phyloP scores from a whole-genome alignment of 345 rosid genomes.

The Citrus glauca region DNA sequence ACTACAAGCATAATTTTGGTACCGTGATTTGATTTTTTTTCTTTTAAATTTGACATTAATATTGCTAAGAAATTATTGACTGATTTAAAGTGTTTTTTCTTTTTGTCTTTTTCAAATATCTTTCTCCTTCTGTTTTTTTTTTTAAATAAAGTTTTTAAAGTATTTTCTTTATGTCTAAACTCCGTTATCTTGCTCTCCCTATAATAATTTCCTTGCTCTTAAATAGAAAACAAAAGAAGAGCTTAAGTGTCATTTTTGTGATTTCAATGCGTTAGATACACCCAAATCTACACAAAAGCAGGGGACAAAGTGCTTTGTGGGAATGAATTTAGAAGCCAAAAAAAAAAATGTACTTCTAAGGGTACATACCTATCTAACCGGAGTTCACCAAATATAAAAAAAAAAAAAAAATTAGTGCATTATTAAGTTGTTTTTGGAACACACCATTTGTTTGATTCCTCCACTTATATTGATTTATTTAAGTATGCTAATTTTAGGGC shows the following conservation, averaged over 20 bases:
- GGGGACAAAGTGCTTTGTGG: neutral
- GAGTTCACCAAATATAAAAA: neutral
- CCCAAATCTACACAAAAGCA: neutral
- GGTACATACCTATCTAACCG: neutral
- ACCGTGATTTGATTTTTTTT: neutral
- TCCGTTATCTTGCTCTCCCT: neutral
- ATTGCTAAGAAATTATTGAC: too few species aligned
- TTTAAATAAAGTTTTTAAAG: neutral
- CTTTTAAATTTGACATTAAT: too few species aligned
- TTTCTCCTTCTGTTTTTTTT: too few species aligned
- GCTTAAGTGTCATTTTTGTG: neutral
- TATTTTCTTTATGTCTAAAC: neutral
- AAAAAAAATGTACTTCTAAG: neutral
- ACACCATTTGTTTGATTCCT: neutral
- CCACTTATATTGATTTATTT: neutral
- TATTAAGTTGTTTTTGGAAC: neutral
- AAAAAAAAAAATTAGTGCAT: neutral
- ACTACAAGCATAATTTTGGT: neutral
- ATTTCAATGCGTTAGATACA: neutral
- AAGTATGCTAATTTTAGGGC: neutral
- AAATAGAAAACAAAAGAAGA: neutral
- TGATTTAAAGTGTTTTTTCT: too few species aligned
- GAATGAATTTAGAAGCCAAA: neutral
- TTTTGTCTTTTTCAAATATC: too few species aligned
- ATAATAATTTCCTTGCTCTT: neutral